Evolutionary conservation across 192 early-diverging fungal species (phyloP), one percentile per base, ranked within the genome.

Genomic region (Coemansia biformis): DNA sequence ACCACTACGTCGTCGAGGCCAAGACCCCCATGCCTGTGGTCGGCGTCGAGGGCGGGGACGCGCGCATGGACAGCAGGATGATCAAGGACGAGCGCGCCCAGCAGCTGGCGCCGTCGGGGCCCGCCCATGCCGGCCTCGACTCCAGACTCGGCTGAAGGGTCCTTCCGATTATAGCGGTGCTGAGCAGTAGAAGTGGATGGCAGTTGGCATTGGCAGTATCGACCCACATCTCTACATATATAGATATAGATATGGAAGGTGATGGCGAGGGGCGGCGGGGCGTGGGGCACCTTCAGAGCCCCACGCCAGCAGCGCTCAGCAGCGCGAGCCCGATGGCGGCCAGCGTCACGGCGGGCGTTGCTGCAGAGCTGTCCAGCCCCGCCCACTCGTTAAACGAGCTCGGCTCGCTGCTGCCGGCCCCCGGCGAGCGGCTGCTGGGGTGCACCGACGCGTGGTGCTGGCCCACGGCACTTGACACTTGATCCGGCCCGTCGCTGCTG

Each of bases 1-100:
- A 98, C 79, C 88, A 96, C 46, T 98, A 86, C 54, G 84, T 98
- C 37, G 58, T 98, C 33, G 92, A 93, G 17, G 96, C 95, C 14
- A 84, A 92, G 57, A 91, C 83, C 0, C 93, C 93, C 3, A 75
- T 80, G 33, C 84, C 91, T 54, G 86, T 76, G 5, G 48, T 98
- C 38, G 88, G 87, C 28, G 83, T 98, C 50, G 95, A 98, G 69
- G 92, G 92, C 26, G 92, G 91, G 19, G 95, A 98, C 59, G 78
- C 86, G 15, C 84, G 95, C 46, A 65, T 89, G 48, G 82, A 86
- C 44, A 66, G 64, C 43, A 78, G 81, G 63, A 79, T 81, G 54
- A 45, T 77, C 47, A 81, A 77, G 46, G 79, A 81, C 54, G 77
- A 77, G 23, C 69, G 79, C 28, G 41, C 54, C 15, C 77, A 71